phyloP scores from a whole-genome alignment of 345 rosid species.

The Cardiospermum halicacabum region DNA sequence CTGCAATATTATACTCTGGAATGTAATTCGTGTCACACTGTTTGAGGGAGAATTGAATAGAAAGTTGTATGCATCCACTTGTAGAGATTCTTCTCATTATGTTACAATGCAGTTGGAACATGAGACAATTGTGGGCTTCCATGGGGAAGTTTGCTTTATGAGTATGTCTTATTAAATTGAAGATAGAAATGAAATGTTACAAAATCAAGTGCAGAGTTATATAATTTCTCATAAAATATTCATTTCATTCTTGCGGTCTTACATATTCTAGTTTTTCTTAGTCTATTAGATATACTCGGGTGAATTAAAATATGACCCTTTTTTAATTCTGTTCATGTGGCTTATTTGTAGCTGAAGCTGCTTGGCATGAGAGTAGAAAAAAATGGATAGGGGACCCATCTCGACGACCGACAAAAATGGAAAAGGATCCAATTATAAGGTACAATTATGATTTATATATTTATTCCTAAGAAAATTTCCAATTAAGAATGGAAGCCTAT shows the following conservation, averaged over 20 bases:
- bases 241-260: background rate
- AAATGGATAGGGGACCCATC: slow-evolving; percentile 75
- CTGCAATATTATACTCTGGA: background rate
- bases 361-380: slow-evolving; percentile 75
- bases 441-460: slow-evolving; percentile 16
- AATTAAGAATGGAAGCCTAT: background rate
- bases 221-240: background rate
- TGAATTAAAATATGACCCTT: background rate
- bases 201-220: background rate
- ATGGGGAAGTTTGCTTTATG: background rate
- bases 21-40: background rate
- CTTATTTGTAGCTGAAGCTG: slow-evolving; percentile 44
- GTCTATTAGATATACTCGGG: no score
- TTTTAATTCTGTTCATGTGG: slow-evolving; percentile 21
- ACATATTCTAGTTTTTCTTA: background rate
- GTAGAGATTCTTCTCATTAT: background rate
- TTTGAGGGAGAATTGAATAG: background rate
- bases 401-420: slow-evolving; percentile 27
- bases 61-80: background rate
- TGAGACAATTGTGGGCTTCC: background rate
- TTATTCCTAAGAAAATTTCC: background rate
- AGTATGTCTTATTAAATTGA: background rate
- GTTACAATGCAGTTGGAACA: background rate
- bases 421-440: slow-evolving; percentile 80
- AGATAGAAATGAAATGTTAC: background rate